Evolutionary conservation across 2,329 filamentous ascomycete species (phyloP), one percentile per base, ranked within the genome.

Genomic region (Shiraia sp.): DNA sequence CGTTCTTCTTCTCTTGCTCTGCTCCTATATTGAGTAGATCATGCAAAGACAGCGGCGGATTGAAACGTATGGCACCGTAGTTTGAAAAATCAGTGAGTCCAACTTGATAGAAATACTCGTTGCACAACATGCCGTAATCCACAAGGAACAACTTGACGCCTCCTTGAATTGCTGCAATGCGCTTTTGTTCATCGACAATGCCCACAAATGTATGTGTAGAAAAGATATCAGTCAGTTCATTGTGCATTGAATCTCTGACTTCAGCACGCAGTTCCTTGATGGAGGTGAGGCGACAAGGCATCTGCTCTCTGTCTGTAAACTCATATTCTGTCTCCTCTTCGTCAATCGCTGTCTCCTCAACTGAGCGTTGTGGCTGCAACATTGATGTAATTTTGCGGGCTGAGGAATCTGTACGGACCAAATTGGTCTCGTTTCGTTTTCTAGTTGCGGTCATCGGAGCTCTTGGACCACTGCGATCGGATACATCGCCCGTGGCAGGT

Each of bases 321-420:
- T 89, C 84, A 66, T 96, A 96, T 25, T 86, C 79, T 30, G 84
- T 73, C 3, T 79, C 76, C 38, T 85, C 78, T 6, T 63, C 61
- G 9, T 60, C 57, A 1, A 60, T 53, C 8, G 51, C 53, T 10
- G 53, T 24, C 35, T 61, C 58, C 13, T 63, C 64, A 30, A 55
- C 53, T 15, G 72, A 68, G 3, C 69, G 68, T 26, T 73, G 62
- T 6, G 83, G 79, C n/a, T 83, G 79, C 23, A 99, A 82, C 92
- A 99, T 97, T 47, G 88, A 90, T 0, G 93, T 99, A 49, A 99
- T 99, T 68, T 99, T 99, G 44, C 91, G 87, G 51, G 89, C 78
- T 45, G 86, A 88, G 1, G 88, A 84, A 65, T 99, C 93, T 9
- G 92, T 97, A 14, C 93, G 84, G 2, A 99, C 85, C 10, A 99